These are phyloP conservation scores for Streptanthus diversifolius DNA, from an alignment of 345 rosid species.

Conservation along the genomic window DNA sequence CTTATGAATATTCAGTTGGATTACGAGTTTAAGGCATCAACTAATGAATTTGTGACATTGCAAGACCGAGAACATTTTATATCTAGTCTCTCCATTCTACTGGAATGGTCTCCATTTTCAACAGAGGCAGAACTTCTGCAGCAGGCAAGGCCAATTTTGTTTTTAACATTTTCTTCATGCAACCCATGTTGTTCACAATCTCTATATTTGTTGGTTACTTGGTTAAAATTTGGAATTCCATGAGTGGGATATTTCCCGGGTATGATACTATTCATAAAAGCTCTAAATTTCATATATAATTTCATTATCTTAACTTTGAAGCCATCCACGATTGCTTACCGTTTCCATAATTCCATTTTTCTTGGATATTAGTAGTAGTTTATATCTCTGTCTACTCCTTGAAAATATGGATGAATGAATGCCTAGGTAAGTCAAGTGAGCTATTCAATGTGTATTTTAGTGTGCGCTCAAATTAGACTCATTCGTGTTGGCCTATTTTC, in stretches of 20 bases:
- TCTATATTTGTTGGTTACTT: not conserved
- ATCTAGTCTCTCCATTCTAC: slow-evolving; percentile 64
- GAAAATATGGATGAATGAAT: slow-evolving; percentile 10
- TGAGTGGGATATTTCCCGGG: not conserved
- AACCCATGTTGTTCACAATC: slow-evolving; percentile 12
- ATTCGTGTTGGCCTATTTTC: not conserved
- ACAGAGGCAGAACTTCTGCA: slow-evolving; percentile 83
- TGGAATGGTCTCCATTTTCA: slow-evolving; percentile 88
- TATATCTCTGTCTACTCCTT: not conserved
- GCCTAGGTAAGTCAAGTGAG: not conserved
- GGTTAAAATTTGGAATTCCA: not conserved
- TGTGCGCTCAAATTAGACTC: not conserved
- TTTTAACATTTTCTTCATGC: not conserved
- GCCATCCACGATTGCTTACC: not conserved
- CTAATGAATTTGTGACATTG: slow-evolving; percentile 41
- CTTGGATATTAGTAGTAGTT: slow-evolving; percentile 4
- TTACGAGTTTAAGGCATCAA: slow-evolving; percentile 49
- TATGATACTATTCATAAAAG: not conserved
- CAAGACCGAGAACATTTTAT: slow-evolving; percentile 54
- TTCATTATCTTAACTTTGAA: not conserved
- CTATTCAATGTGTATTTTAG: not conserved
- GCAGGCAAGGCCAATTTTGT: slow-evolving; percentile 51
- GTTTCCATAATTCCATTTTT: not conserved
- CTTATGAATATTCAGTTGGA: slow-evolving; percentile 56
- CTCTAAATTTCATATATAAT: not conserved